Conservation (phyloP, 192 early-diverging fungal species). For the Pilobolus umbonatus region DNA sequence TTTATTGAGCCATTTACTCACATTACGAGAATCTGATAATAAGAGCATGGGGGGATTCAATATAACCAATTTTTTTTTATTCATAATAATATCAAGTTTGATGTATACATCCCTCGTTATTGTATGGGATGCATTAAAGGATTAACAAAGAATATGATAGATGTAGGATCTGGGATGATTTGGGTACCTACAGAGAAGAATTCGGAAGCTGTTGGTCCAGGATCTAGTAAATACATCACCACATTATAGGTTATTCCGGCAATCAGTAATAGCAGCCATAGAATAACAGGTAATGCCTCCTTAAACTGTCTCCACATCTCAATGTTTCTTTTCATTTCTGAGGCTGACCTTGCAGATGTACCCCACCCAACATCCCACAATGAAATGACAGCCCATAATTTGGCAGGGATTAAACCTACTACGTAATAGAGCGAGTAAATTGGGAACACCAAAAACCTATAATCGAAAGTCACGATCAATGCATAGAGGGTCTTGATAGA, state of each 20-base stretch:
- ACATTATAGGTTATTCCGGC: conserved; percentile 27
- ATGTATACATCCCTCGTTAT: background rate
- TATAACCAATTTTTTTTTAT: background rate
- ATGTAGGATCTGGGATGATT: conserved; percentile 1
- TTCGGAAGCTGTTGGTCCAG: conserved; percentile 3
- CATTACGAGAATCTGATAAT: too few relatives aligned
- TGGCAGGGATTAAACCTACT: conserved; percentile 52
- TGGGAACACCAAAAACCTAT: conserved; percentile 42
- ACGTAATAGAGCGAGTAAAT: conserved; percentile 51
- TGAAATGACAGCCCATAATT: conserved; percentile 50
- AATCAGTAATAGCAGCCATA: conserved; percentile 19
- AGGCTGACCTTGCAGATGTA: conserved; percentile 36
- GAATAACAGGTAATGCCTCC: conserved; percentile 21
- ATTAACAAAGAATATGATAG: conserved; percentile 4
- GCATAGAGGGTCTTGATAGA: conserved; percentile 44
- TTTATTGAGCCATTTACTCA: too few relatives aligned
- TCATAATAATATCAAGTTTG: too few relatives aligned
- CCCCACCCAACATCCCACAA: conserved; percentile 59
- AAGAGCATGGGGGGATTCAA: background rate
- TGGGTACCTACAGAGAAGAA: conserved; percentile 5
- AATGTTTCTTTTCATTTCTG: conserved; percentile 27
- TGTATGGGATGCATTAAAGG: background rate
- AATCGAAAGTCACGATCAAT: conserved; percentile 29
- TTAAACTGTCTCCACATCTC: conserved; percentile 19
- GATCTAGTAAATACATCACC: conserved; percentile 9